Base-by-base conservation (phyloP, 2,329 filamentous ascomycete species). In the Fusarium sororula region DNA sequence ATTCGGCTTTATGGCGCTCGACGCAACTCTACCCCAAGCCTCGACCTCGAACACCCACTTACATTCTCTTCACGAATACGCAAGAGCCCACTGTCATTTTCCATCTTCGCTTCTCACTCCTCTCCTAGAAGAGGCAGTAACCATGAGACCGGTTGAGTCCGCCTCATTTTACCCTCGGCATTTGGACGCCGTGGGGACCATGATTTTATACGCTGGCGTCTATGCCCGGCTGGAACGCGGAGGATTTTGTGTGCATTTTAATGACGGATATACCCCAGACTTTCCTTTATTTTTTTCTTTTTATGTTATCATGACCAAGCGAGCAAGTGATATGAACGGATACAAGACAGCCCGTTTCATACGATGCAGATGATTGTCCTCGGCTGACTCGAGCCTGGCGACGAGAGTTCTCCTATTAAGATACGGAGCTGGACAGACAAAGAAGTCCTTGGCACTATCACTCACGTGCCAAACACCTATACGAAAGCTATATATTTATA, bases 261-360 rank as follows among this genome's bases (percentile, higher is more conserved):
- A 80, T 73, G 79, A 80, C 72, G 79, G 79, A 80, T 81, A 80
- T 80, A 80, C 79, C 79, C 78, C 70, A 65, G 70, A 58, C 63
- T 72, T 73, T 74, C 75, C 61, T 68, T 77, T 69, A 68, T 20
- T 62, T 63, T 13, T 35, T 65, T 69, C 60, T 55, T 60, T 59
- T 55, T 57, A 66, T 75, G 55, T 71, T 60, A 71, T 68, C 56
- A 76, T 63, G 63, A 70, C 35, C 37, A 64, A 70, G 45, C 59
- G 38, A 73, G 68, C 58, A 71, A 75, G 64, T 63, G 66, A 45
- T 37, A 70, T 56, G 63, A 66, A 59, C 30, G 65, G 58, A 75
- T 41, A 62, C 28, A 59, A 56, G 10, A 66, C 24, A 39, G 62
- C 56, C 55, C 61, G 57, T 57, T 64, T 42, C 63, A 69, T 59